These are phyloP conservation scores for Pseudonitzschia delicatissima DNA, from an alignment of 108 stramenopile genomes.

Conservation along the genomic window DNA sequence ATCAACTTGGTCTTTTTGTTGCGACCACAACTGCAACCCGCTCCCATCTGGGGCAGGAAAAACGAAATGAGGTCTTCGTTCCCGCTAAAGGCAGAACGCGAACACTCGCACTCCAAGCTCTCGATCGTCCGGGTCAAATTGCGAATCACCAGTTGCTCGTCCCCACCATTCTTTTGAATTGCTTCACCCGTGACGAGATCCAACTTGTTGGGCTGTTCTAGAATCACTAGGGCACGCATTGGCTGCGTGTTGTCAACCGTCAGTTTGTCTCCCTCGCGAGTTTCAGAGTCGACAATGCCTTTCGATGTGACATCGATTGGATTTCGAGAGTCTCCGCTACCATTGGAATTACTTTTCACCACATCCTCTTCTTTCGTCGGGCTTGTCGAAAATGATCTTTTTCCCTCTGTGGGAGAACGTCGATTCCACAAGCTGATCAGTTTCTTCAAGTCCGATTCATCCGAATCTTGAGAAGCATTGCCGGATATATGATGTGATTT, in stretches of 20 bases:
- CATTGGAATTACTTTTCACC: too few species aligned
- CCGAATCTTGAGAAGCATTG: too few species aligned
- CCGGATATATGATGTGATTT: too few species aligned
- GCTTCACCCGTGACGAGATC: conserved; percentile 27
- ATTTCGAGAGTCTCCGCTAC: too few species aligned
- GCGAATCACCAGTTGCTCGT: conserved; percentile 9
- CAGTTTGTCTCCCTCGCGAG: conserved; percentile 7
- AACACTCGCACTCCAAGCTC: conserved; percentile 42
- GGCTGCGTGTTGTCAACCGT: background rate
- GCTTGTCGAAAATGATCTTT: too few species aligned
- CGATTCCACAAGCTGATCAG: too few species aligned
- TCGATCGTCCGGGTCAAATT: conserved; percentile 10
- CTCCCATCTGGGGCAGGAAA: conserved; percentile 70
- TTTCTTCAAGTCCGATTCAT: too few species aligned
- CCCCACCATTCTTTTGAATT: background rate
- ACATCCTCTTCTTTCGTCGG: too few species aligned
- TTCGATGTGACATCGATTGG: too few species aligned
- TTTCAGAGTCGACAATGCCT: conserved; percentile 10
- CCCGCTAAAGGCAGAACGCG: conserved; percentile 54
- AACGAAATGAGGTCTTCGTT: conserved; percentile 69
- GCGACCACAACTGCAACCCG: conserved; percentile 66
- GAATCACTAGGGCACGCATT: conserved; percentile 28
- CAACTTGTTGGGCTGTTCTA: conserved; percentile 22
- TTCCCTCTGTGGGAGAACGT: too few species aligned
- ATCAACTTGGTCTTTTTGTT: conserved; percentile 4